These are phyloP conservation scores for Hanseniaspora clermontiae DNA, from an alignment of 805 yeast species.

Conservation along the genomic window DNA sequence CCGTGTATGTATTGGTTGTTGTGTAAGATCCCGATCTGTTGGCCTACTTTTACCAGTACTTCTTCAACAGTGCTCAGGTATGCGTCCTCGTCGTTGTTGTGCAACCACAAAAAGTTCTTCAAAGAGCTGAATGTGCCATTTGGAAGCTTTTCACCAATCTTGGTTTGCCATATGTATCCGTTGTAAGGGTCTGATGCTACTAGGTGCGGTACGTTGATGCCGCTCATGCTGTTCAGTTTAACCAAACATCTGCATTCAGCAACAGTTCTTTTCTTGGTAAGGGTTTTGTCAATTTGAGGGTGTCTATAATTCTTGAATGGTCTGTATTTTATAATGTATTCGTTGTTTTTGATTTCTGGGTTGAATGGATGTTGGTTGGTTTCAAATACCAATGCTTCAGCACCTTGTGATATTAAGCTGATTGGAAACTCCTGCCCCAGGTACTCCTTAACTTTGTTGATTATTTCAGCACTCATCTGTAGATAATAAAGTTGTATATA, in stretches of 20 bases:
- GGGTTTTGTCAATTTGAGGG: slow-evolving; percentile 57
- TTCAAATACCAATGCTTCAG: slow-evolving; percentile 71
- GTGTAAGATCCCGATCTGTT: slow-evolving; percentile 59
- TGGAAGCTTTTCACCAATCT: slow-evolving; percentile 44
- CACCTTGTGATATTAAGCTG: slow-evolving; percentile 65
- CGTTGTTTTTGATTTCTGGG: slow-evolving; percentile 24
- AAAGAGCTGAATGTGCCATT: slow-evolving; percentile 47
- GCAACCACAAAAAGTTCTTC: slow-evolving; percentile 65
- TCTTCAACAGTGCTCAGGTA: slow-evolving; percentile 28
- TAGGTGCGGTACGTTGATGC: slow-evolving; percentile 58
- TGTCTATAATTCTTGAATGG: slow-evolving; percentile 89
- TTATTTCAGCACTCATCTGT: slow-evolving; percentile 27
- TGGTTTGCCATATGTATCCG: slow-evolving; percentile 86
- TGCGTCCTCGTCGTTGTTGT: slow-evolving; percentile 18
- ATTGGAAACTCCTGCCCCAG: slow-evolving; percentile 40
- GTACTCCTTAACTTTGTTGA: slow-evolving; percentile 33
- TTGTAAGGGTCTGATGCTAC: slow-evolving; percentile 62
- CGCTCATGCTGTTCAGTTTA: slow-evolving; percentile 35
- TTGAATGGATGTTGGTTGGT: slow-evolving; percentile 57
- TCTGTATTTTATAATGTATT: slow-evolving; percentile 65
- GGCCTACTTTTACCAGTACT: slow-evolving; percentile 47
- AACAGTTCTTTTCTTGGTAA: slow-evolving; percentile 69
- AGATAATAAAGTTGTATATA: not conserved
- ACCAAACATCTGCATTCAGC: slow-evolving; percentile 72
- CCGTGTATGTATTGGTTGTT: slow-evolving; percentile 76